Conservation (phyloP, 2,329 filamentous ascomycete species). For the Myrmaecium sp. region DNA sequence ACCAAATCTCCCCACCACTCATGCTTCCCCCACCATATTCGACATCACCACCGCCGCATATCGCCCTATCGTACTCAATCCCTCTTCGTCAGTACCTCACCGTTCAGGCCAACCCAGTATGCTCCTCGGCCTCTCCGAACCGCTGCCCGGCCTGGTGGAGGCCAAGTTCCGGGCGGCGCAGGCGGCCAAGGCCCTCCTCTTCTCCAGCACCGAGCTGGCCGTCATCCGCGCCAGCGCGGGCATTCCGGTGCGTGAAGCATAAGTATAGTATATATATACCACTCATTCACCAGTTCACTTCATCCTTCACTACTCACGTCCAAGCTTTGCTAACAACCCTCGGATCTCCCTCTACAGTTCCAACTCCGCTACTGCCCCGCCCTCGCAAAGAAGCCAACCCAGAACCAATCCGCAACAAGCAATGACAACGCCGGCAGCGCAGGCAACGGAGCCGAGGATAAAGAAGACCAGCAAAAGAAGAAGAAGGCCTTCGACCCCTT, state of each 20-base stretch:
- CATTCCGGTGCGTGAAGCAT: slow-evolving; percentile 17
- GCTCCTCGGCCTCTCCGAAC: slow-evolving; percentile 15
- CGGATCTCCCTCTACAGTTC: slow-evolving; percentile 31
- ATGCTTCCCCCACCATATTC: too few relatives aligned
- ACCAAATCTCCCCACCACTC: too few relatives aligned
- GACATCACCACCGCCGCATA: too few relatives aligned
- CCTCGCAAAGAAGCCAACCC: slow-evolving; percentile 46
- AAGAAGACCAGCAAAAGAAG: slow-evolving; percentile 3
- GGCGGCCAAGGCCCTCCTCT: slow-evolving; percentile 17
- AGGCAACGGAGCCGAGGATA: slow-evolving; percentile 1
- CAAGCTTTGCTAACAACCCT: slow-evolving; percentile 3
- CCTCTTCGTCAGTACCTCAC: neutral
- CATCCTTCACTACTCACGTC: neutral
- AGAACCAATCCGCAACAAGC: slow-evolving; percentile 21
- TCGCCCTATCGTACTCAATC: neutral
- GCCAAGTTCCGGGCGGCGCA: slow-evolving; percentile 20
- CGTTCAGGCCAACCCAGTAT: too few relatives aligned
- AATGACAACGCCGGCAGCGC: slow-evolving; percentile 4
- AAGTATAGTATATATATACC: neutral
- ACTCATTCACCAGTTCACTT: slow-evolving; percentile 5
- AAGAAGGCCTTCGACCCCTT: slow-evolving; percentile 39
- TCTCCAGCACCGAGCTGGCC: slow-evolving; percentile 22
- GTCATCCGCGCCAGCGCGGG: slow-evolving; percentile 19
- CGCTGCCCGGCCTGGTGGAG: slow-evolving; percentile 19
- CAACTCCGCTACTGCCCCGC: slow-evolving; percentile 56